These are phyloP conservation scores for Coniferiporia sulphurascens DNA, from an alignment of 1,284 basidiomycete genomes.

Conservation along the genomic window DNA sequence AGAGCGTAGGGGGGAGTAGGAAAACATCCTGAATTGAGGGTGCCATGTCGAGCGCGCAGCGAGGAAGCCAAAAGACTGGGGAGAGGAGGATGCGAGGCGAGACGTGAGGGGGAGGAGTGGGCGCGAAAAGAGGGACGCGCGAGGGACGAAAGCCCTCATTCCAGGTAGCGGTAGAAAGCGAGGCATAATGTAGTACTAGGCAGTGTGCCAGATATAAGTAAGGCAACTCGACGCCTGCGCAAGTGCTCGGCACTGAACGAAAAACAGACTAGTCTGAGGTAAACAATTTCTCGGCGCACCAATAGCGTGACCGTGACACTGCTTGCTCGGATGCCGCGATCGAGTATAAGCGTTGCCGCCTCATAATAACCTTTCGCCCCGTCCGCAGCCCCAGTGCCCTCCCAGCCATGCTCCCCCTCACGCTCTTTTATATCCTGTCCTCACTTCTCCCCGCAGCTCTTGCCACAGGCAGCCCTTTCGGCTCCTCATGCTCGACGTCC, in stretches of 20 bases:
- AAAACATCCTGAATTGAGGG: slow-evolving; percentile 12
- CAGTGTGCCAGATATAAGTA: neutral
- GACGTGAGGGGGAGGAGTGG: slow-evolving; percentile 36
- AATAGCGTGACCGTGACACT: neutral
- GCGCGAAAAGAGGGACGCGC: slow-evolving; percentile 28
- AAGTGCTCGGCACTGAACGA: neutral
- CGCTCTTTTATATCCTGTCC: slow-evolving; percentile 37
- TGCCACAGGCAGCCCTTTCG: slow-evolving; percentile 38
- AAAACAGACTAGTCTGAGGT: neutral
- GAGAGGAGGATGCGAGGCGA: slow-evolving; percentile 22
- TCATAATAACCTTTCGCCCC: neutral
- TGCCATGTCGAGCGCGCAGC: slow-evolving; percentile 20
- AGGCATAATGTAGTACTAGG: neutral
- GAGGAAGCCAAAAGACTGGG: neutral
- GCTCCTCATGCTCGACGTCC: slow-evolving; percentile 44
- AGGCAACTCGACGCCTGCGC: neutral
- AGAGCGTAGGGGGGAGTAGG: slow-evolving; percentile 4
- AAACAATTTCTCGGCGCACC: neutral
- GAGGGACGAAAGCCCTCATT: slow-evolving; percentile 30
- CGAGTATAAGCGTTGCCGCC: neutral
- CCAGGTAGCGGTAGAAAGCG: slow-evolving; percentile 13
- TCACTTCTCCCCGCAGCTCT: slow-evolving; percentile 31
- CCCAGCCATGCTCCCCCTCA: slow-evolving; percentile 31
- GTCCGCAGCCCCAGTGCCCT: neutral
- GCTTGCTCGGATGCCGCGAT: too few species aligned